These are phyloP conservation scores for Chimonanthus praecox DNA, from an alignment of 164 flowering plant genomes.

Conservation along the genomic window DNA sequence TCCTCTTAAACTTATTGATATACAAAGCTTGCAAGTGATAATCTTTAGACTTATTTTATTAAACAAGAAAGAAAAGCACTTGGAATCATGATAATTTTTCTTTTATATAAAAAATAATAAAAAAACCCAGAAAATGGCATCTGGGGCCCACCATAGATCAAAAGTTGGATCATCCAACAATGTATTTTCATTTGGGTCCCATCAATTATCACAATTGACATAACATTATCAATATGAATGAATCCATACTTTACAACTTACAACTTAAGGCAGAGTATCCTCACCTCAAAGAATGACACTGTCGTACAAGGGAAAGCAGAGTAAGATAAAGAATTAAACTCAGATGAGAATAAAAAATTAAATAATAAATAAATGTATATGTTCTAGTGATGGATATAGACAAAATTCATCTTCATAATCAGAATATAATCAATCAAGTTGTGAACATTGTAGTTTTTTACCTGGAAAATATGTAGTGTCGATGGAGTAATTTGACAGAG, in stretches of 20 bases:
- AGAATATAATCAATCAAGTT: no score
- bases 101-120: no score
- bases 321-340: not conserved
- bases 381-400: not conserved
- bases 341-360: not conserved
- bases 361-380: not conserved
- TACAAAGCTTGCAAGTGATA: no score
- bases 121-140: not conserved
- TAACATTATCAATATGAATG: not conserved
- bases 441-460: slow-evolving; percentile 8
- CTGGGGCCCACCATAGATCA: not conserved
- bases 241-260: slow-evolving; percentile 14
- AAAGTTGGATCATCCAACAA: not conserved
- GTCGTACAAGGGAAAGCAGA: slow-evolving; percentile 16
- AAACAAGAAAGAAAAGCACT: no score
- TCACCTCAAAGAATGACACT: slow-evolving; percentile 98
- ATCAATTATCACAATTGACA: not conserved
- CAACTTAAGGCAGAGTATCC: slow-evolving; percentile 14
- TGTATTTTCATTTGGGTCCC: not conserved
- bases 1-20: no score
- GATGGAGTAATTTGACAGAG: slow-evolving; percentile 65
- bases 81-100: no score
- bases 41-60: no score
- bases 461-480: slow-evolving; percentile 66
- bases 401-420: no score